A percentile compares a stretch with the other conserved stretches of the same genome.
phyloP scores from a whole-genome alignment of 768 basidiomycete genomes.

The Tulasnella sp. region DNA sequence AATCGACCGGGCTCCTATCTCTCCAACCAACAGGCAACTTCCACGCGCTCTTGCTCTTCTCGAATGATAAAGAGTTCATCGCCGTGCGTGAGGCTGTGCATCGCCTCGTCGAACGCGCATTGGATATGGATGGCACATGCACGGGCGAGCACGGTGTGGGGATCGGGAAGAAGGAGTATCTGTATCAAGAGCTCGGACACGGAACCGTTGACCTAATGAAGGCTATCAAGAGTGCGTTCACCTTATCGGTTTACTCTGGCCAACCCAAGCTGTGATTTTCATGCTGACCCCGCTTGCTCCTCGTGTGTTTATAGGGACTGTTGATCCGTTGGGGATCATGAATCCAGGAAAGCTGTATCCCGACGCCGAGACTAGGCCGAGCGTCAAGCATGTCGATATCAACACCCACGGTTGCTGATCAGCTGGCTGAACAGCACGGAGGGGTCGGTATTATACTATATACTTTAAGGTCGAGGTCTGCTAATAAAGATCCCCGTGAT shows the following conservation, averaged over 20 bases:
- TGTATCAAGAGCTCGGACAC: constrained; percentile 69
- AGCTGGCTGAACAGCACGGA: no score
- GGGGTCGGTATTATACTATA: no score
- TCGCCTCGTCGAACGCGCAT: constrained; percentile 55
- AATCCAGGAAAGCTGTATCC: constrained; percentile 64
- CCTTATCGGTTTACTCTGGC: no score
- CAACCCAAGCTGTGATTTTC: no score
- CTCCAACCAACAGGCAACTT: constrained; percentile 45
- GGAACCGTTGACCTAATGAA: constrained; percentile 79
- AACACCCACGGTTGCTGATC: no score
- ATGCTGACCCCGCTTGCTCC: background rate
- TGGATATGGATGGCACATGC: constrained; percentile 66
- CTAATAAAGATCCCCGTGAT: no score
- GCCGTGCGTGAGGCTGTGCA: constrained; percentile 31
- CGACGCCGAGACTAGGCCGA: background rate
- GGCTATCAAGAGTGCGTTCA: constrained; percentile 57
- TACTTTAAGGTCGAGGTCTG: no score
- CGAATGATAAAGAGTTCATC: constrained; percentile 30
- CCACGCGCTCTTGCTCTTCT: constrained; percentile 45
- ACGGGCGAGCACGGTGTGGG: constrained; percentile 86
- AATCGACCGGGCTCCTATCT: no score
- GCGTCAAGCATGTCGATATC: no score
- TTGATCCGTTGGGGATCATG: constrained; percentile 72
- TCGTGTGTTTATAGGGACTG: constrained; percentile 28
- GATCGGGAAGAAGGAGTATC: constrained; percentile 74